Conservation (phyloP, 176 grass and related monocot genomes). For the Hordeum marinum region DNA sequence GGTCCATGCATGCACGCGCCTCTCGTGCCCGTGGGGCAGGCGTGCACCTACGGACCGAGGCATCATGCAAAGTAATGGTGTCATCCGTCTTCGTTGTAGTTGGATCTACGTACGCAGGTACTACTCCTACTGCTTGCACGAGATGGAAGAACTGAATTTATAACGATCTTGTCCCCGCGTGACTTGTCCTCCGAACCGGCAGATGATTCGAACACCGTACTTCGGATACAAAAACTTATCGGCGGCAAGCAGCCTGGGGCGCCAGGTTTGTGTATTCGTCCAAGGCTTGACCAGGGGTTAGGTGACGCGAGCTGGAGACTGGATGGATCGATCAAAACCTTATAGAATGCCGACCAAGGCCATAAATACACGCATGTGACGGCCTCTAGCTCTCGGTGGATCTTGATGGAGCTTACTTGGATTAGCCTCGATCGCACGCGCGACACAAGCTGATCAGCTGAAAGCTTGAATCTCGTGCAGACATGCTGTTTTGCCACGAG, state of each 20-base stretch:
- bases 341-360: conserved; percentile 35
- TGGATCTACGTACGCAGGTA: not conserved
- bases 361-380: conserved; percentile 36
- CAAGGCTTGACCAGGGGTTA: conserved; percentile 39
- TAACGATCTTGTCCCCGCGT: conserved; percentile 13
- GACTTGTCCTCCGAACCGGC: conserved; percentile 3
- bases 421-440: not conserved
- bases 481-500: not conserved
- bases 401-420: not conserved
- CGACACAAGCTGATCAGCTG: not conserved
- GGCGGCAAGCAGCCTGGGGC: not conserved
- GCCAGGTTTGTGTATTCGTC: conserved; percentile 35
- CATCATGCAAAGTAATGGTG: not conserved
- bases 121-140: too few relatives aligned
- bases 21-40: conserved; percentile 11
- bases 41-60: not conserved
- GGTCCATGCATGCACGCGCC: conserved; percentile 5
- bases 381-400: not conserved
- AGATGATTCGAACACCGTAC: not conserved
- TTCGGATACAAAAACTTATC: conserved; percentile 35
- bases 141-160: not conserved
- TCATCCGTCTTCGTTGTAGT: not conserved
- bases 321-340: not conserved
- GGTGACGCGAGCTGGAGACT: not conserved
- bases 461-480: not conserved